phyloP scores from a whole-genome alignment of 768 basidiomycete genomes.

The Naganishia antarctica region DNA sequence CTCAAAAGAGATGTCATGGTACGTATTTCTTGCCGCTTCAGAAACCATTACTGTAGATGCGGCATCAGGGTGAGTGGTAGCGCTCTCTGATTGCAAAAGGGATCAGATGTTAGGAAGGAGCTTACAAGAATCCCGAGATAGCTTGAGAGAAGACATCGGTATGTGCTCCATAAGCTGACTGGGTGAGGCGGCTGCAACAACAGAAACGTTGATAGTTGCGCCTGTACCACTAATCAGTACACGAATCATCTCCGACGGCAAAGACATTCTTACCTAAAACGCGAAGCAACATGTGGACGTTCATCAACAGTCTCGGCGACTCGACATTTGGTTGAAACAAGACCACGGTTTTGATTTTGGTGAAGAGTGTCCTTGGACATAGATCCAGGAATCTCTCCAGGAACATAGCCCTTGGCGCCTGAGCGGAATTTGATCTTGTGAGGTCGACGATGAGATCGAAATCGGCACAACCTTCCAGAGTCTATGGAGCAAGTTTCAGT shows the following conservation, averaged over 20 bases:
- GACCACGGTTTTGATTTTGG: neutral
- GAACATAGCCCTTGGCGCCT: conserved; percentile 16
- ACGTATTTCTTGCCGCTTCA: conserved; percentile 10
- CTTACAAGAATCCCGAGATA: conserved; percentile 16
- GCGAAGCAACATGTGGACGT: conserved; percentile 20
- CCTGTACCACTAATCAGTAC: neutral
- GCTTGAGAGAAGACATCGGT: conserved; percentile 1
- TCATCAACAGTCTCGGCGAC: conserved; percentile 9
- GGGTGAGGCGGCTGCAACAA: conserved; percentile 14
- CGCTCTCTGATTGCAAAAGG: neutral
- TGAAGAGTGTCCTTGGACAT: conserved; percentile 1
- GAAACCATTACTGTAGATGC: conserved; percentile 8
- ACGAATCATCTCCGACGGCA: too few relatives aligned
- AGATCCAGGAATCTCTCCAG: conserved; percentile 18
- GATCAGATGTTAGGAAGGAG: neutral
- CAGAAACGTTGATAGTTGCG: neutral
- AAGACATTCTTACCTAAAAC: conserved; percentile 7
- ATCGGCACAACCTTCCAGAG: conserved; percentile 8
- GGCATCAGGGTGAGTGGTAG: neutral
- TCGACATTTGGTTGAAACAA: conserved; percentile 23
- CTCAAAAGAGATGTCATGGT: conserved; percentile 22
- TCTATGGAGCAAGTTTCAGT: conserved; percentile 4
- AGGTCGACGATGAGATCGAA: conserved; percentile 23
- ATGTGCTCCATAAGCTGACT: conserved; percentile 26
- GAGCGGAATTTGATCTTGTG: conserved; percentile 5